Conservation (phyloP, 1,284 basidiomycete genomes). For the Puccinia hordei region DNA sequence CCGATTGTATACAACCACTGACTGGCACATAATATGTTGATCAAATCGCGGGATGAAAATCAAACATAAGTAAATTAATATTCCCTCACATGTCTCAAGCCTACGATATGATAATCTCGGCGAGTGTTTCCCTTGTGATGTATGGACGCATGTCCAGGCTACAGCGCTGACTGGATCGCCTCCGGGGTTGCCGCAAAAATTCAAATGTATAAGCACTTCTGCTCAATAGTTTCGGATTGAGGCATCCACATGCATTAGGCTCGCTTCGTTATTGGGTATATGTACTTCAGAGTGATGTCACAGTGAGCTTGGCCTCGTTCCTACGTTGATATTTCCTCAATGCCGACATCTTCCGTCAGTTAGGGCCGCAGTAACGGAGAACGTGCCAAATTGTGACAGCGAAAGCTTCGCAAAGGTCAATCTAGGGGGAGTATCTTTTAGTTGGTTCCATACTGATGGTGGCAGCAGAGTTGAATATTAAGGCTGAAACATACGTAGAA, state of each 20-base stretch:
- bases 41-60: not conserved
- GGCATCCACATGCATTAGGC: not conserved
- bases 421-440: not conserved
- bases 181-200: not conserved
- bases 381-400: conserved; percentile 11
- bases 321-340: not conserved
- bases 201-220: not conserved
- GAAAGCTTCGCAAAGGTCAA: not conserved
- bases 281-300: not conserved
- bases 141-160: not conserved
- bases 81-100: conserved; percentile 23
- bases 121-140: not conserved
- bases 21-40: conserved; percentile 8
- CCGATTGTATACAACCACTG: not conserved
- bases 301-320: not conserved
- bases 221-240: conserved; percentile 13
- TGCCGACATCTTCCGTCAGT: not conserved
- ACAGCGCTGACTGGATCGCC: not conserved
- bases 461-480: not conserved
- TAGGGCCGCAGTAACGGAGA: not conserved
- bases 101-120: not conserved
- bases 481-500: no score
- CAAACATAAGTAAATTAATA: not conserved
- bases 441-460: not conserved
- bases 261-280: not conserved